Evolutionary conservation across 495 filamentous ascomycete species (phyloP), one percentile per base, ranked within the genome.

Genomic region (Astrothelium macrocarpum): DNA sequence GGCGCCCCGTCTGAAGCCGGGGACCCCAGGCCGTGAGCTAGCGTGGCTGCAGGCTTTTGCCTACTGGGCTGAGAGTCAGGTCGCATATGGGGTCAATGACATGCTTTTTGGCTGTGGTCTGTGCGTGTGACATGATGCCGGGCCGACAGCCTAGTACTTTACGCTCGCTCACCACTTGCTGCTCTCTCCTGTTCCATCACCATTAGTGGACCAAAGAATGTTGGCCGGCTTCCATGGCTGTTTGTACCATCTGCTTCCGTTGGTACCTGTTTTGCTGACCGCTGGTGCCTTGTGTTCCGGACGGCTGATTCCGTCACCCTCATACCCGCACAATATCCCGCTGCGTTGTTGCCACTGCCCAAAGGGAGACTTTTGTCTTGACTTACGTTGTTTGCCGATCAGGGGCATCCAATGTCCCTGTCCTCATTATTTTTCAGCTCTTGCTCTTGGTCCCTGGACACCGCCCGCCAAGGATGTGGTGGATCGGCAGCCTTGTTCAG

Each of bases 371-470:
- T 12, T 56, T 26, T 16, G 14, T 7, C 49, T 16, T 56, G 49
- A 29, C 9, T 25, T 9, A n/a, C 14, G 20, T 18, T 5, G 49
- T 20, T 56, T 29, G 49, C 5, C 49, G 49, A 56, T 56, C 49
- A 56, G 49, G 49, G 49, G 49, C 49, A 10, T 25, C n/a, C 45
- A 49, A 56, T 56, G 49, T 28, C 49, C 49, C 49, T 56, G 49
- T 25, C 49, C 9, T 56, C 7, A 26, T 14, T 28, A 20, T 9
- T 56, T 56, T 56, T 56, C 49, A 28, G 49, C 12, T 20, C 49
- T 56, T 11, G 49, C 25, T 56, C 25, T 20, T 56, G 49, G 12
- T 20, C 11, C 20, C 9, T 56, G 12, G 49, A 5, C 49, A 56
- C 49, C 49, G 49, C 49, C 25, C 49, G 11, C 7, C 49, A 25